Evolutionary conservation across 768 basidiomycete genomes (phyloP), one percentile per base, ranked within the genome.

Genomic region (Mycena kentingensis): DNA sequence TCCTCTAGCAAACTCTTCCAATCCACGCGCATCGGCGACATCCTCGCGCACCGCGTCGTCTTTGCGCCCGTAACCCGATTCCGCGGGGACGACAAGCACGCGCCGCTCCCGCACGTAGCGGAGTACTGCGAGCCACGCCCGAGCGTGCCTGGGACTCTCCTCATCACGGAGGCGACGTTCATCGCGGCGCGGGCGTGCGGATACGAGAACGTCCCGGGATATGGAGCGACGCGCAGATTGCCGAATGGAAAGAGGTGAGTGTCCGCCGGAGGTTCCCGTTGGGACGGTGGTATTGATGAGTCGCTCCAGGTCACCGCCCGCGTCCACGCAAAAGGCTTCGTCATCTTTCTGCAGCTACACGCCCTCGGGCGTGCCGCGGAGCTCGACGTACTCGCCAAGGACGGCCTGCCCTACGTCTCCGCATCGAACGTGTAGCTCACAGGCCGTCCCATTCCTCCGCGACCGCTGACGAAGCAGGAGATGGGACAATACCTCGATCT

Each of bases 161-260:
- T 83, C 37, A 74, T 88, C 49, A 66, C 81, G 2, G 84, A 88
- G 65, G 84, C 73, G 0, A 82, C 82, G 2, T 68, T 76, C 46
- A 77, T 88, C 42, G 73, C 78, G 0, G 63, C 66, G 2, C 59
- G 74, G 13, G 82, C 83, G 0, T 81, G 78, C 3, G 84, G 82
- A 1, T 72, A 67, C 35, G 44, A 51, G 2, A 66, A 81, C 49
- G 75, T 78, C 0, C 88, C 87, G 88, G 88, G 1, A 80, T 88
- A 48, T 88, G 79, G 73, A 81, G 64, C n/a, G 64, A 77, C 3
- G 81, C 77, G 21, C 88, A 92, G 56, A 76, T 84, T 28, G 59
- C 51, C 0, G 78, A 67, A 0, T 88, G 84, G 85, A 81, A 79
- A 61, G 60, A 73, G 67, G 80, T 75, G n/a, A 39, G 55, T 51